Evolutionary conservation across 2,329 filamentous ascomycete genomes (phyloP).

Genomic region (Cordyceps javanica): DNA sequence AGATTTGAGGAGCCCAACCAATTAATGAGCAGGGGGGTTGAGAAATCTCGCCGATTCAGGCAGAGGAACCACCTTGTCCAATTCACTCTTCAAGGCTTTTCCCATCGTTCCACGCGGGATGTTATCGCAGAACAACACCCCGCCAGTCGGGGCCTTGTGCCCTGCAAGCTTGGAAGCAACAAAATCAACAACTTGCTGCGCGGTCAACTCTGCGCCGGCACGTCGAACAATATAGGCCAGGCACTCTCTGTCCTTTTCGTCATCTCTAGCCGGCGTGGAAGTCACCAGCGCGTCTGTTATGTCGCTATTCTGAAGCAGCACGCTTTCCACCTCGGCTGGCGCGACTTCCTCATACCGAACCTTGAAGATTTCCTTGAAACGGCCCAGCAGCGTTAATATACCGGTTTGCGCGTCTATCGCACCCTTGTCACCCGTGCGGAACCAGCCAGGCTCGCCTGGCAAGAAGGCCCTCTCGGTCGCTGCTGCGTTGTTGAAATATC

Average conservation of each 20-base stretch:
- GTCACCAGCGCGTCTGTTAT: background rate
- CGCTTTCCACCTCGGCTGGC: constrained; percentile 3
- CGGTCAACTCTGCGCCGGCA: background rate
- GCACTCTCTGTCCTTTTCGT: constrained; percentile 1
- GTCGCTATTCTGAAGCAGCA: background rate
- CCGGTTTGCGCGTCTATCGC: background rate
- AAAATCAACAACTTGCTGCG: constrained; percentile 1
- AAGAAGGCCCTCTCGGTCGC: background rate
- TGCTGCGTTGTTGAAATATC: background rate
- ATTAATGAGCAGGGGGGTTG: background rate
- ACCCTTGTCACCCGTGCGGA: constrained; percentile 7
- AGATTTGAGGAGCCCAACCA: background rate
- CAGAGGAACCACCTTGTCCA: background rate
- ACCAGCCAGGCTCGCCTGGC: background rate
- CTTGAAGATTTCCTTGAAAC: constrained; percentile 11
- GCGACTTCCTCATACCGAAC: constrained; percentile 1
- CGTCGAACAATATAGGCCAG: background rate
- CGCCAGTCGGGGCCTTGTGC: constrained; percentile 6
- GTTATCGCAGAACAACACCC: constrained; percentile 1
- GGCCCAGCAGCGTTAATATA: background rate
- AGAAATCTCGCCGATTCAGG: background rate
- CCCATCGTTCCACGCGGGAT: constrained; percentile 5
- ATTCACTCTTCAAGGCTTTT: background rate
- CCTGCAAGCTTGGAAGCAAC: background rate
- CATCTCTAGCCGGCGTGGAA: background rate